Conservation (phyloP, 2,329 filamentous ascomycete genomes). For the Grosmannia penicillata region DNA sequence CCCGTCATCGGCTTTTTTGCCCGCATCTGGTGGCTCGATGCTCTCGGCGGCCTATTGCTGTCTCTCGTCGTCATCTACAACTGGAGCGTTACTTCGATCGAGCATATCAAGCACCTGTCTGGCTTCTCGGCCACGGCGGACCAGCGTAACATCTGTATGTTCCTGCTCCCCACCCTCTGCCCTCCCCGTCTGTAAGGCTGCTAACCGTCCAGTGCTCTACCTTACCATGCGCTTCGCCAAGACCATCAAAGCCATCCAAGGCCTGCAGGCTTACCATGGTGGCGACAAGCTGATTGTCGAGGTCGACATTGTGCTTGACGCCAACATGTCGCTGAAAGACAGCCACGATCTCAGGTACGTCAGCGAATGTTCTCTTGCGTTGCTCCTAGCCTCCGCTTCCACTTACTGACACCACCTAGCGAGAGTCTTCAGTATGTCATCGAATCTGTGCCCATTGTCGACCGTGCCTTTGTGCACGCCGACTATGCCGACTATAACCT, state of each 20-base stretch:
- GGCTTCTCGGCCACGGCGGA: constrained; percentile 67
- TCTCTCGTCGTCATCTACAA: constrained; percentile 66
- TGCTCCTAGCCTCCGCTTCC: background rate
- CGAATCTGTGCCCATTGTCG: constrained; percentile 68
- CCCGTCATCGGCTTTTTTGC: constrained; percentile 66
- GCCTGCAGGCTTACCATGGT: constrained; percentile 69
- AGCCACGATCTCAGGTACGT: constrained; percentile 56
- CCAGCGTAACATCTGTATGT: constrained; percentile 57
- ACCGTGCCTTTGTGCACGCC: constrained; percentile 54
- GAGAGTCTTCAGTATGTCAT: constrained; percentile 73
- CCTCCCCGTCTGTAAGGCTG: background rate
- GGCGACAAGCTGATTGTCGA: constrained; percentile 73
- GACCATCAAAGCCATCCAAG: constrained; percentile 74
- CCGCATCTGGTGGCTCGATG: constrained; percentile 73
- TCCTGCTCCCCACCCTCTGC: background rate
- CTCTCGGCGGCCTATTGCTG: constrained; percentile 63
- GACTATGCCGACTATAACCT: constrained; percentile 49
- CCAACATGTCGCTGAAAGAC: constrained; percentile 59
- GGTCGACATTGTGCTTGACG: constrained; percentile 72
- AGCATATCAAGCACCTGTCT: constrained; percentile 68
- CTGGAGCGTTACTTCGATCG: constrained; percentile 58
- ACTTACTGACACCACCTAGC: constrained; percentile 15
- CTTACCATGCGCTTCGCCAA: constrained; percentile 88
- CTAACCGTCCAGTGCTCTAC: constrained; percentile 47
- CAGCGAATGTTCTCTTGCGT: background rate